Evolutionary conservation across 2,329 filamentous ascomycete species (phyloP), one percentile per base, ranked within the genome.

Genomic region (Aureobasidium sp.): DNA sequence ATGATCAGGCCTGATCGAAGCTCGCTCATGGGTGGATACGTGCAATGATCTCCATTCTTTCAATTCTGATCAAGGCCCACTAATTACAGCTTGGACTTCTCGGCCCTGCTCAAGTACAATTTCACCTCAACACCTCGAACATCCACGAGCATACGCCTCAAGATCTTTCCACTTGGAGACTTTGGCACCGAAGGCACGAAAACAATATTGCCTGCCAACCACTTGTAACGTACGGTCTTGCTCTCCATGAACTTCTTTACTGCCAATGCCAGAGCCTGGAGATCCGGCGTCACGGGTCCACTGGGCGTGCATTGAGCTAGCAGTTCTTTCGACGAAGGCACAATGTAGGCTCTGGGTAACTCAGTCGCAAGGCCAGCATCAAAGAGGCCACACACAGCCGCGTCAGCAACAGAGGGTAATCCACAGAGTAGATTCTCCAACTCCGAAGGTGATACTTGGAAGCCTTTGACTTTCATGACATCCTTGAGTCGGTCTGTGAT

Each of bases 201-300:
- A 3, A 54, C 51, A n/a, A 54, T 14, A 2, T 35, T 37, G 10
- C 51, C 51, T 6, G 40, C 25, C 38, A 84, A 65, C 61, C 70
- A 69, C 63, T 76, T 76, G 56, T 76, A 71, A 48, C 68, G 66
- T 2, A 73, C 70, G 41, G 75, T 74, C 58, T 71, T 73, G 55
- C 66, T 66, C 45, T 67, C 68, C 14, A 74, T 65, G 63, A 69
- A 74, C 3, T 62, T 60, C n/a, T 73, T 65, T 38, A 76, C 67
- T 21, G 74, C 69, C 52, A 65, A 66, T 22, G 62, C 72, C 16
- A 64, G 61, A 17, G 58, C 60, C 2, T 62, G 62, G 25, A 61
- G 61, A 19, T 64, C 62, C 19, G 61, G 56, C 0, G 62, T 45
- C 1, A 67, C 65, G 55, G 71, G 71, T 4, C 72, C 72, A 48